Evolutionary conservation across 257 asterid species (phyloP).

Genomic region (Solanum phureja): DNA sequence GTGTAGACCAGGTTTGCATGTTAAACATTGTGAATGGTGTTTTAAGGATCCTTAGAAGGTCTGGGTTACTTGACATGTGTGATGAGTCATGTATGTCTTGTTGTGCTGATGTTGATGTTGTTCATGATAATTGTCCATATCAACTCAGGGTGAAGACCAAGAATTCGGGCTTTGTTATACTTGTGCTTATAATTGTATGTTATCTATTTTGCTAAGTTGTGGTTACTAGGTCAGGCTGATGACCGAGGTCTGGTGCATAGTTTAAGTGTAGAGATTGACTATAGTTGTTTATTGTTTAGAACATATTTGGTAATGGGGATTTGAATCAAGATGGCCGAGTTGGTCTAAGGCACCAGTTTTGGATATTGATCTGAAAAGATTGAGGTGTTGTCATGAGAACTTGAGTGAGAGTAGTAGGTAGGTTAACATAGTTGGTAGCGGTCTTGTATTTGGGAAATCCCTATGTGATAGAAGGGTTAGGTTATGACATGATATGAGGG

Average conservation of each 20-base stretch:
- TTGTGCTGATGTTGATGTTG: too few relatives aligned
- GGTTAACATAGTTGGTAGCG: background rate
- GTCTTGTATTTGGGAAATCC: background rate
- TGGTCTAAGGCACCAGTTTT: background rate
- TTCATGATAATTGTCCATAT: background rate
- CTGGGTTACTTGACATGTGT: background rate
- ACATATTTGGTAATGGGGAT: background rate
- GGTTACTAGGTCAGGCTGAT: background rate
- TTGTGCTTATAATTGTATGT: background rate
- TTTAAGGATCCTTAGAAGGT: too few relatives aligned
- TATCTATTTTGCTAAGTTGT: background rate
- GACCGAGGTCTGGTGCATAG: background rate
- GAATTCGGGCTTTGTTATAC: background rate
- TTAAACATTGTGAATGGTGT: too few relatives aligned
- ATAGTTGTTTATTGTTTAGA: too few relatives aligned
- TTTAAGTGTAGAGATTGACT: background rate
- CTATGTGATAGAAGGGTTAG: background rate
- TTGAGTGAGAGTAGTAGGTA: background rate
- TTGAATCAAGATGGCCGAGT: background rate
- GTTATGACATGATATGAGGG: background rate
- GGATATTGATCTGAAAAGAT: background rate
- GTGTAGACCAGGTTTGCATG: background rate
- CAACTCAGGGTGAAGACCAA: background rate
- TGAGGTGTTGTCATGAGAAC: background rate
- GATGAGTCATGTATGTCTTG: background rate